Conservation (phyloP, 164 flowering plant genomes). For the Sextonia rubra region DNA sequence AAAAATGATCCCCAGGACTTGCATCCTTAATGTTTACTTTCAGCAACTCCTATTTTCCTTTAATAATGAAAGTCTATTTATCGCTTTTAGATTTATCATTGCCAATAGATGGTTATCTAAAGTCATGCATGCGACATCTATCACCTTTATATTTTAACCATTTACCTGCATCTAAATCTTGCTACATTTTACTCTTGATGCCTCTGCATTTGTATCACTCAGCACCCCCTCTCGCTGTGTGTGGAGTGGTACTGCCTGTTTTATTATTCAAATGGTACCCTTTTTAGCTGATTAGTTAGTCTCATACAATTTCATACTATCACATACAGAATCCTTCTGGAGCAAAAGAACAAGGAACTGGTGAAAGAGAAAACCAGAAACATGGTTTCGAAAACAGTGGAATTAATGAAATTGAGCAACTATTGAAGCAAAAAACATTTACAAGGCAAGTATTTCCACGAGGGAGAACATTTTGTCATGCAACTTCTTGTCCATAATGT, state of each 20-base stretch:
- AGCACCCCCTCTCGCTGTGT: not conserved
- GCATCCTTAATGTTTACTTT: too few relatives aligned
- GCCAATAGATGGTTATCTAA: too few relatives aligned
- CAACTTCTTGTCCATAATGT: not conserved
- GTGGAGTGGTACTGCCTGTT: not conserved
- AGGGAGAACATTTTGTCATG: not conserved
- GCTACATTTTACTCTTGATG: not conserved
- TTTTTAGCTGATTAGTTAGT: too few relatives aligned
- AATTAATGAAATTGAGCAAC: constrained; percentile 51
- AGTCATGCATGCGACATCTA: too few relatives aligned
- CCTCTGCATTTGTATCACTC: not conserved
- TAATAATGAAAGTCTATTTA: too few relatives aligned
- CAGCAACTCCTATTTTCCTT: too few relatives aligned
- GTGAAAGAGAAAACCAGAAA: constrained; percentile 11
- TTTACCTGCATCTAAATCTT: not conserved
- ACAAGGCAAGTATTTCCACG: constrained; percentile 51
- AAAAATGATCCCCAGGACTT: too few relatives aligned
- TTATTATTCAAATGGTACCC: too few relatives aligned
- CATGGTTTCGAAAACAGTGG: constrained; percentile 20
- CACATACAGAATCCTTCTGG: constrained; percentile 22
- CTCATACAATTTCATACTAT: not conserved
- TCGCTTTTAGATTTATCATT: too few relatives aligned
- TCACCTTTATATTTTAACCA: too few relatives aligned
- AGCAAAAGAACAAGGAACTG: constrained; percentile 11
- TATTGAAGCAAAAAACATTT: constrained; percentile 70